Evolutionary conservation across 345 rosid species (phyloP).

Genomic region (Eucalyptus leucophloia): DNA sequence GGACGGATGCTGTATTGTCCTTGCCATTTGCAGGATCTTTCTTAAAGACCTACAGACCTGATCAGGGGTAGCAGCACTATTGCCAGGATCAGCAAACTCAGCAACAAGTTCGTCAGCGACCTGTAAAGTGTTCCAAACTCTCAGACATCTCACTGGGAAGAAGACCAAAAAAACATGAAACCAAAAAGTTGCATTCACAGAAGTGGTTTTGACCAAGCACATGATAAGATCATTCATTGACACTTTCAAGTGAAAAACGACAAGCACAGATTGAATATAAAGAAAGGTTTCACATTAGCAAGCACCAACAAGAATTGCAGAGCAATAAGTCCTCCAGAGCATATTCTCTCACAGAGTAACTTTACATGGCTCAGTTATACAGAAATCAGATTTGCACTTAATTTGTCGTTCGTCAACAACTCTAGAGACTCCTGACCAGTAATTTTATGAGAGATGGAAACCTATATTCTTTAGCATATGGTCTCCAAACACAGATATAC

Average conservation of each 20-base stretch:
- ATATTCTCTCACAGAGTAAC: not conserved
- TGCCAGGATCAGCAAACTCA: slow-evolving; percentile 85
- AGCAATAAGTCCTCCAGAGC: not conserved
- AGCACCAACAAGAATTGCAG: not conserved
- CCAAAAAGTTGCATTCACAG: not conserved
- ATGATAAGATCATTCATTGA: not conserved
- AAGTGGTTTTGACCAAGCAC: not conserved
- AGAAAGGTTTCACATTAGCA: not conserved
- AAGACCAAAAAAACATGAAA: not conserved
- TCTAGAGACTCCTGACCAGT: not conserved
- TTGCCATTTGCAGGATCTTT: not conserved
- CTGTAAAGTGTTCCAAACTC: slow-evolving; percentile 34
- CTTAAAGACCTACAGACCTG: slow-evolving; percentile 37
- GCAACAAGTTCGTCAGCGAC: slow-evolving; percentile 99
- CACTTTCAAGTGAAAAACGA: not conserved
- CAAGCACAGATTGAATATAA: not conserved
- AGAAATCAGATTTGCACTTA: not conserved
- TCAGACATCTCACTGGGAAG: slow-evolving; percentile 7
- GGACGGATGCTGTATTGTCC: not conserved
- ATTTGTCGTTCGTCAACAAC: not conserved
- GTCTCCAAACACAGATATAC: not conserved
- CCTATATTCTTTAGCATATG: not conserved
- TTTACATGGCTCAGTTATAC: not conserved
- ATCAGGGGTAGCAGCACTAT: slow-evolving; percentile 65
- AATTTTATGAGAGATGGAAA: not conserved